A percentile compares a stretch with the other conserved stretches of the same genome.
phyloP scores from a whole-genome alignment of 106 monocot species.

The Dendrobium chrysotoxum region DNA sequence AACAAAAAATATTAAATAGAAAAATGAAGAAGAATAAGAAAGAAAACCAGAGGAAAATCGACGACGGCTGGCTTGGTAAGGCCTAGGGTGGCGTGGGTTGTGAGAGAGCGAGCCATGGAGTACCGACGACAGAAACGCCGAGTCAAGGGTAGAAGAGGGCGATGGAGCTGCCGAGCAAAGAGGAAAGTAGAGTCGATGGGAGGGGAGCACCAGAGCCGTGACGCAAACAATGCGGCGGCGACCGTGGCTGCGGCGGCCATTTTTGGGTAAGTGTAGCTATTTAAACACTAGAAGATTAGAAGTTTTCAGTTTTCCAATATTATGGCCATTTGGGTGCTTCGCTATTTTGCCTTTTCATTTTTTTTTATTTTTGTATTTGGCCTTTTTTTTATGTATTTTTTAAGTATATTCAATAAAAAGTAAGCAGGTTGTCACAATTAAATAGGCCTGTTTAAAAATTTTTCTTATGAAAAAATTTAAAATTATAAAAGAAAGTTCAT shows the following conservation, averaged over 20 bases:
- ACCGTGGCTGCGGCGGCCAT: background rate
- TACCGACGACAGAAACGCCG: background rate
- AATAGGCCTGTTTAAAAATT: too few relatives aligned
- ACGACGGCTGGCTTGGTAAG: background rate
- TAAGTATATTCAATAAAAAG: too few relatives aligned
- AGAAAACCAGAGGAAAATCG: conserved; percentile 1
- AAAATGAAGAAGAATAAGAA: background rate
- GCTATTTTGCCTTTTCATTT: too few relatives aligned
- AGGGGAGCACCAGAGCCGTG: background rate
- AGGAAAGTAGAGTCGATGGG: background rate
- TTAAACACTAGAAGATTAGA: background rate
- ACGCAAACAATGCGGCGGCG: background rate
- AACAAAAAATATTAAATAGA: too few relatives aligned
- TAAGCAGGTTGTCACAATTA: too few relatives aligned
- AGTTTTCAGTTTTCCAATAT: too few relatives aligned
- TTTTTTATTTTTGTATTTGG: too few relatives aligned
- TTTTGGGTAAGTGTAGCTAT: background rate
- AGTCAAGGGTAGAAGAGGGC: background rate
- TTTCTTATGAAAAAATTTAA: too few relatives aligned
- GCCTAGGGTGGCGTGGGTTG: conserved; percentile 1
- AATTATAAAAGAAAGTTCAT: too few relatives aligned
- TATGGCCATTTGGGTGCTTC: too few relatives aligned
- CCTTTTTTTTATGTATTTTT: too few relatives aligned
- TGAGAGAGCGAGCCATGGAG: background rate
- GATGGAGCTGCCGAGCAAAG: background rate